These are phyloP conservation scores for Saccharomyces hybrid DNA, from an alignment of 1,139 yeast species.

Conservation along the genomic window DNA sequence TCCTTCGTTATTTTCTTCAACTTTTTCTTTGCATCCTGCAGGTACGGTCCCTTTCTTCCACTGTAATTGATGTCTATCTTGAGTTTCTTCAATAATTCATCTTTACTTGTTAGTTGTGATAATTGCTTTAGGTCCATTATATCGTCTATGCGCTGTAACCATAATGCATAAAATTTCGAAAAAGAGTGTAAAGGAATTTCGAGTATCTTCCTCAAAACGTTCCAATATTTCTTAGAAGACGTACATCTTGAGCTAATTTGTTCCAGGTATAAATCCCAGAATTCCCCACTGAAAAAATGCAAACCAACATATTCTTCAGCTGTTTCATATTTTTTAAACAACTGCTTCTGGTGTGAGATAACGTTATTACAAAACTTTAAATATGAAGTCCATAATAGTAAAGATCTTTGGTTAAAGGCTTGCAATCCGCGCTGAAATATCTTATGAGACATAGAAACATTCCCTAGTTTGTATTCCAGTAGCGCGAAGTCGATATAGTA, in stretches of 20 bases:
- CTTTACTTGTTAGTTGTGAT: slow-evolving; percentile 20
- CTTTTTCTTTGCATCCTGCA: slow-evolving; percentile 25
- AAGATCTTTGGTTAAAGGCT: slow-evolving; percentile 35
- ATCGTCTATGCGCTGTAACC: slow-evolving; percentile 36
- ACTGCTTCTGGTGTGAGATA: slow-evolving; percentile 24
- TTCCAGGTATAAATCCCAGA: slow-evolving; percentile 66
- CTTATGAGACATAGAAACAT: slow-evolving; percentile 40
- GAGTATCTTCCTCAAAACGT: slow-evolving; percentile 50
- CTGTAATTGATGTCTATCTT: slow-evolving; percentile 24
- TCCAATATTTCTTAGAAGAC: slow-evolving; percentile 37
- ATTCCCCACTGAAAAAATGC: slow-evolving; percentile 66
- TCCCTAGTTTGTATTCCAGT: slow-evolving; percentile 55
- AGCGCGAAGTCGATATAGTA: slow-evolving; percentile 77
- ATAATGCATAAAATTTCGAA: slow-evolving; percentile 47
- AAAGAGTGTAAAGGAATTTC: slow-evolving; percentile 76
- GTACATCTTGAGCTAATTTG: slow-evolving; percentile 40
- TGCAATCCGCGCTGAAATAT: slow-evolving; percentile 51
- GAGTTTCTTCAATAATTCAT: slow-evolving; percentile 29
- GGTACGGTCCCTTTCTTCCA: slow-evolving; percentile 27
- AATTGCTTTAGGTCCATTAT: slow-evolving; percentile 32
- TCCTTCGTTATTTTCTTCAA: slow-evolving; percentile 29
- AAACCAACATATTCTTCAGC: slow-evolving; percentile 61
- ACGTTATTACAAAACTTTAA: slow-evolving; percentile 47
- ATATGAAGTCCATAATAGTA: slow-evolving; percentile 69
- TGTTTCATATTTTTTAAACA: slow-evolving; percentile 46